Evolutionary conservation across 2,329 filamentous ascomycete genomes (phyloP).

Genomic region (Elsinoe necatrix): DNA sequence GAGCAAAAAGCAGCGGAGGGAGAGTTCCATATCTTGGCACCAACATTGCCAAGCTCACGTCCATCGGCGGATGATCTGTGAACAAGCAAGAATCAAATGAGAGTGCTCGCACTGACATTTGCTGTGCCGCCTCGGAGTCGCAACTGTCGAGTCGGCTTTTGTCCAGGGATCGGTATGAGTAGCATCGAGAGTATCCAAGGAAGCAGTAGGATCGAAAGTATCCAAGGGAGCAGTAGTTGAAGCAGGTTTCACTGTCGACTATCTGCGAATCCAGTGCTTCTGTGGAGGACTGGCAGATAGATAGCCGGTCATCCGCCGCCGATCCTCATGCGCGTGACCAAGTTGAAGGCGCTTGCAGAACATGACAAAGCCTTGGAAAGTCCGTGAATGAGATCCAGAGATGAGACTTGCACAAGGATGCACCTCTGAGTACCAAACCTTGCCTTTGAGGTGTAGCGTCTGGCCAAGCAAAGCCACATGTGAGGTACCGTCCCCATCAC

Average conservation of each 20-base stretch:
- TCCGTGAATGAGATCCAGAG: not conserved
- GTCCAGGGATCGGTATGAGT: not conserved
- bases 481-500: not conserved
- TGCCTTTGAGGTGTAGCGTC: not conserved
- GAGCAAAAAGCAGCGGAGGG: not conserved
- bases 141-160: not conserved
- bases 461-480: slow-evolving; percentile 1
- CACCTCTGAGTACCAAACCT: not conserved
- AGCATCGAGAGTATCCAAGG: not conserved
- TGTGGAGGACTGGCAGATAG: not conserved
- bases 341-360: not conserved
- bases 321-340: slow-evolving; percentile 11
- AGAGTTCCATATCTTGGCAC: not conserved
- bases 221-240: no score
- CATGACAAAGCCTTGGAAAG: not conserved
- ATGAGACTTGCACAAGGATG: not conserved
- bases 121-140: not conserved
- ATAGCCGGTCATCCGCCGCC: not conserved
- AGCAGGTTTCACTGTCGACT: not conserved
- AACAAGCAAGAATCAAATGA: not conserved
- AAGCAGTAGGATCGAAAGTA: not conserved
- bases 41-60: not conserved
- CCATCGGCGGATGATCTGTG: not conserved
- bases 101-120: not conserved
- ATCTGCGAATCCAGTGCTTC: no score